These are phyloP conservation scores for Epichloe glyceriae DNA, from an alignment of 2,329 filamentous ascomycete species.

Conservation along the genomic window DNA sequence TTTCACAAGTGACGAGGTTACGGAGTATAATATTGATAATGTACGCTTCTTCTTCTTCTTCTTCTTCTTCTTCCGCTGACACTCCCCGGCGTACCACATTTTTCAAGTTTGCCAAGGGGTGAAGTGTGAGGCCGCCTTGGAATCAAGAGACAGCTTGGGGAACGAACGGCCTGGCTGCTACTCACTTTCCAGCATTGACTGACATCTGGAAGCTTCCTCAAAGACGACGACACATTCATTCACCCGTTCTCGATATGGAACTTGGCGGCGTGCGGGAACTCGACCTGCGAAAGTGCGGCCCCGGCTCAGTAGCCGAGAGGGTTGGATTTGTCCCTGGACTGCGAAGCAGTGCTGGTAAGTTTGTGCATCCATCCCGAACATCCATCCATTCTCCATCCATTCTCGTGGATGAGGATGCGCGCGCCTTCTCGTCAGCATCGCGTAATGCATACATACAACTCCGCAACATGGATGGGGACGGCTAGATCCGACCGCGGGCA, in stretches of 20 bases:
- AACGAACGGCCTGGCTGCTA: no score
- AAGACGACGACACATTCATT: background rate
- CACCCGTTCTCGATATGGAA: constrained; percentile 4
- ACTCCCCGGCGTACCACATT: no score
- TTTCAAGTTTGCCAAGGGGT: no score
- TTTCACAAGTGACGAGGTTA: background rate
- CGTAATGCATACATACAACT: background rate
- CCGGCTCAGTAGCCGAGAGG: constrained; percentile 37
- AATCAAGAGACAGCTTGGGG: no score
- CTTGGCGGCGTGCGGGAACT: constrained; percentile 31
- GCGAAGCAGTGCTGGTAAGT: constrained; percentile 47
- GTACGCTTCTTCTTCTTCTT: background rate
- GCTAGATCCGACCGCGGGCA: no score
- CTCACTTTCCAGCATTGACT: no score
- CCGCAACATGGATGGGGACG: no score
- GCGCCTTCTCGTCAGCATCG: no score
- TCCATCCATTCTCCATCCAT: no score
- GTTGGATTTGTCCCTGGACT: constrained; percentile 45
- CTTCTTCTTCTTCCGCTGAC: background rate
- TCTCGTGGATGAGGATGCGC: background rate
- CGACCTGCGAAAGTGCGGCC: constrained; percentile 33
- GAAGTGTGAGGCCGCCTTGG: no score
- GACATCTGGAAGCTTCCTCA: background rate
- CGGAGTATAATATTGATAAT: background rate
- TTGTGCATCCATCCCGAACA: background rate